These are phyloP conservation scores for Hippophae tibetana DNA, from an alignment of 306 rosid species.

Conservation along the genomic window DNA sequence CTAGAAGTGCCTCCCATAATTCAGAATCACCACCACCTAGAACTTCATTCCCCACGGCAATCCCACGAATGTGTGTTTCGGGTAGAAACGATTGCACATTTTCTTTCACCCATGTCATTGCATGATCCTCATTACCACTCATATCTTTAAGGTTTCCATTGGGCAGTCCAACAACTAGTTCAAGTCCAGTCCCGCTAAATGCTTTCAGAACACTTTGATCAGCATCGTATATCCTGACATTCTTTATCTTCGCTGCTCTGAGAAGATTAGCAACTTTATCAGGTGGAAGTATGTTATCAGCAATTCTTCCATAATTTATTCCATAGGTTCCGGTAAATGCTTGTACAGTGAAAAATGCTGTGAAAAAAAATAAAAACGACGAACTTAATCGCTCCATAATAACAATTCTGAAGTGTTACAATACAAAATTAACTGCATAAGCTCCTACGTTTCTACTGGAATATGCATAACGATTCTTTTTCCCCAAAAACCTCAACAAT, in stretches of 20 bases:
- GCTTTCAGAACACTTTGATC: constrained; percentile 86
- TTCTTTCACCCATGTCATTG: constrained; percentile 82
- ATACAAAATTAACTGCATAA: no score
- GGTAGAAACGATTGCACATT: constrained; percentile 84
- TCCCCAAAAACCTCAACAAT: no score
- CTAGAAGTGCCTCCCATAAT: constrained; percentile 52
- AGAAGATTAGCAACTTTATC: constrained; percentile 82
- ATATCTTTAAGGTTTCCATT: constrained; percentile 57
- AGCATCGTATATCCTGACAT: constrained; percentile 74
- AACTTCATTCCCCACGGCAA: constrained; percentile 86
- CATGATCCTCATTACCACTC: constrained; percentile 64
- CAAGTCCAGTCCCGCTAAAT: constrained; percentile 78
- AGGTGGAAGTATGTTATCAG: constrained; percentile 84
- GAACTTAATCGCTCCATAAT: no score
- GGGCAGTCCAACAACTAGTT: constrained; percentile 71
- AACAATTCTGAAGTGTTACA: no score
- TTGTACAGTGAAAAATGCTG: no score
- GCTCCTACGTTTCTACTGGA: no score
- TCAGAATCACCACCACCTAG: constrained; percentile 52
- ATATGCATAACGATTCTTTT: no score
- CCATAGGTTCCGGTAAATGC: constrained; percentile 77
- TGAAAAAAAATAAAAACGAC: no score
- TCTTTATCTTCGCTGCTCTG: constrained; percentile 73
- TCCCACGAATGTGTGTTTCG: constrained; percentile 57
- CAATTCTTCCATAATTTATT: constrained; percentile 83